Base-by-base conservation (phyloP, 495 filamentous ascomycete genomes). In the Thermothielavioides terrestris region DNA sequence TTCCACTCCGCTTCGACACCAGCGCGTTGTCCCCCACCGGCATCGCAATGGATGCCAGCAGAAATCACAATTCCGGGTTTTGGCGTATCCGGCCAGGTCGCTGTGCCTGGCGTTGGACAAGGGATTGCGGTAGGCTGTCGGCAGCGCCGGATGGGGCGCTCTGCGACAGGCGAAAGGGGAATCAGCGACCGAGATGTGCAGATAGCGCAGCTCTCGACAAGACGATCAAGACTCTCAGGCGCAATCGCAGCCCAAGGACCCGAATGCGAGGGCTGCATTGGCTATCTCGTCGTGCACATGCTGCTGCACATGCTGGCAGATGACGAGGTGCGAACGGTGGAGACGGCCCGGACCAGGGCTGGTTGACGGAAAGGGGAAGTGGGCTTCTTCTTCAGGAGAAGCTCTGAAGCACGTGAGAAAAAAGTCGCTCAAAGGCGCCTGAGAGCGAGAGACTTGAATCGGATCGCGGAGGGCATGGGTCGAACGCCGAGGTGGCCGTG, bases 1-100 rank as follows among this genome's bases (percentile, higher is more conserved):
- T 53, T 10, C 41, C 51, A 18, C 54, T 63, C 8, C 62, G 49
- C 46, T 63, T 65, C 9, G 56, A 61, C 37, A 63, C 54, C n/a
- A 45, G 53, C 28, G 40, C 48, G 46, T 59, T 56, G 15, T 32
- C 42, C 14, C 48, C 41, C 7, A 40, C 31, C 1, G 49, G 38
- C 61, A 64, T 64, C 10, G 42, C 43, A 43, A 15, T 35, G 11
- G 8, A 15, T 14, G 11, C 12, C 10, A 7, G 17, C n/a, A n/a
- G n/a, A n/a, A n/a, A n/a, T n/a, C n/a, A n/a, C n/a, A n/a, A n/a
- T n/a, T n/a, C n/a, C n/a, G n/a, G n/a, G n/a, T n/a, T n/a, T n/a
- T n/a, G n/a, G n/a, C n/a, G n/a, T n/a, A n/a, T n/a, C n/a, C n/a
- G n/a, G n/a, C n/a, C n/a, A n/a, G n/a, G n/a, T n/a, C n/a, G n/a